These are phyloP conservation scores for Apiotrichum gracile DNA, from an alignment of 1,284 basidiomycete genomes.

Conservation along the genomic window DNA sequence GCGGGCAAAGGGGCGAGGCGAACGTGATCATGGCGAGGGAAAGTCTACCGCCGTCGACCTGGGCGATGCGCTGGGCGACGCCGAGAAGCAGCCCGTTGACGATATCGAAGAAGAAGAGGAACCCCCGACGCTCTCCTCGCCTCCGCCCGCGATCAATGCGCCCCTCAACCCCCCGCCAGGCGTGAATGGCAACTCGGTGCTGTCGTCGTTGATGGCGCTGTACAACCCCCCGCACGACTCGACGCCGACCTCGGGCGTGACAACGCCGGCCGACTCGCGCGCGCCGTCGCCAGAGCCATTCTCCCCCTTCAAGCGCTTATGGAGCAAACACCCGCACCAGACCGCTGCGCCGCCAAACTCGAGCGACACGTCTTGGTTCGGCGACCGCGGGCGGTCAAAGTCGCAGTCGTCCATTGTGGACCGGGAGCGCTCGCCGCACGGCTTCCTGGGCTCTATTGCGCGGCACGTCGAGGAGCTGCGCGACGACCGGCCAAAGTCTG, in stretches of 20 bases:
- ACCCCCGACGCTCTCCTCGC: background rate
- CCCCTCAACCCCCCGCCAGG: slow-evolving; percentile 10
- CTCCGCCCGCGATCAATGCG: background rate
- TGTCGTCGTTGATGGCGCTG: slow-evolving; percentile 41
- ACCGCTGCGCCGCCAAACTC: background rate
- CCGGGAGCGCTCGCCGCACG: background rate
- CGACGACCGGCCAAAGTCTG: slow-evolving; percentile 52
- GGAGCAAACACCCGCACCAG: too few species aligned
- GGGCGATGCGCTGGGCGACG: background rate
- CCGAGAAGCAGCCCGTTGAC: background rate
- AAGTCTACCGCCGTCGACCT: background rate
- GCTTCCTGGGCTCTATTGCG: slow-evolving; percentile 15
- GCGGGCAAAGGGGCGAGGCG: background rate
- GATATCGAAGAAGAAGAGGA: background rate
- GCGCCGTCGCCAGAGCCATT: slow-evolving; percentile 21
- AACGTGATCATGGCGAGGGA: background rate
- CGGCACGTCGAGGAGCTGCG: slow-evolving; percentile 20
- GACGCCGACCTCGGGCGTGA: slow-evolving; percentile 17
- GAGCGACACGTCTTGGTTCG: background rate
- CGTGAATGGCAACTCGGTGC: slow-evolving; percentile 35
- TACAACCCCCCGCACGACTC: slow-evolving; percentile 36
- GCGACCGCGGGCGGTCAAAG: background rate
- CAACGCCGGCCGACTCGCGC: slow-evolving; percentile 38
- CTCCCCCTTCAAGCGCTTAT: slow-evolving; percentile 11
- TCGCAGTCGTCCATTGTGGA: slow-evolving; percentile 7